Percentiles rank a stretch among this genome's conserved stretches.
phyloP scores from a whole-genome alignment of 768 basidiomycete species.

The Termitomyces heimii region DNA sequence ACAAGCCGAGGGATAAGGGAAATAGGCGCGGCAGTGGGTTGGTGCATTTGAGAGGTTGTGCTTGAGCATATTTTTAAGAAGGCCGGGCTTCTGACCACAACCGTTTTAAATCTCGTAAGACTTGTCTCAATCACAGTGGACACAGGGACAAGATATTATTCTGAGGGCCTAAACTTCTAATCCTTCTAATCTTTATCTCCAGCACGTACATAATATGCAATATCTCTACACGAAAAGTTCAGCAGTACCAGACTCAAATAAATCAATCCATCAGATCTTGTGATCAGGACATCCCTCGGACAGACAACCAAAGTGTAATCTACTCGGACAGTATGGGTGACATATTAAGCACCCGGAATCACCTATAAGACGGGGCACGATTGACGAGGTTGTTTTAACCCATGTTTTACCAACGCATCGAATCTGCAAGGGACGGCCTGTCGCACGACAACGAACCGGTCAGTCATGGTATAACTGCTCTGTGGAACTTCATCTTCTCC shows the following conservation, averaged over 20 bases:
- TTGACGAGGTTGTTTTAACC: background rate
- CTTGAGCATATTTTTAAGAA: background rate
- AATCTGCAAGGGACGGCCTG: background rate
- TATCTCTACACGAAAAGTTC: background rate
- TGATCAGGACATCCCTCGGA: background rate
- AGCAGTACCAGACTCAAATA: background rate
- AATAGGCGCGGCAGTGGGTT: constrained; percentile 14
- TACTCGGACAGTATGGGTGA: background rate
- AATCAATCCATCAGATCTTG: background rate
- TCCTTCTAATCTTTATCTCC: no score
- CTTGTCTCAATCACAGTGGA: background rate
- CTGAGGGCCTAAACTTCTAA: background rate
- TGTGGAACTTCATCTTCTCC: background rate
- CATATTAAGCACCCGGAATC: background rate
- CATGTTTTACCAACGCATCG: background rate
- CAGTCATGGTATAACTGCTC: no score
- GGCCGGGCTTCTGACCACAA: background rate
- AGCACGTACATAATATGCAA: background rate
- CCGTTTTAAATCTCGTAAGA: background rate
- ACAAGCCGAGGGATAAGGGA: constrained; percentile 14
- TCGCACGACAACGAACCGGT: background rate
- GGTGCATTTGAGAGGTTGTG: constrained; percentile 11
- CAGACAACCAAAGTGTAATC: background rate
- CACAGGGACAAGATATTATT: background rate
- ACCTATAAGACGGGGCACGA: background rate